Conservation (phyloP, 2,329 filamentous ascomycete genomes). For the Sarocladium strictum region DNA sequence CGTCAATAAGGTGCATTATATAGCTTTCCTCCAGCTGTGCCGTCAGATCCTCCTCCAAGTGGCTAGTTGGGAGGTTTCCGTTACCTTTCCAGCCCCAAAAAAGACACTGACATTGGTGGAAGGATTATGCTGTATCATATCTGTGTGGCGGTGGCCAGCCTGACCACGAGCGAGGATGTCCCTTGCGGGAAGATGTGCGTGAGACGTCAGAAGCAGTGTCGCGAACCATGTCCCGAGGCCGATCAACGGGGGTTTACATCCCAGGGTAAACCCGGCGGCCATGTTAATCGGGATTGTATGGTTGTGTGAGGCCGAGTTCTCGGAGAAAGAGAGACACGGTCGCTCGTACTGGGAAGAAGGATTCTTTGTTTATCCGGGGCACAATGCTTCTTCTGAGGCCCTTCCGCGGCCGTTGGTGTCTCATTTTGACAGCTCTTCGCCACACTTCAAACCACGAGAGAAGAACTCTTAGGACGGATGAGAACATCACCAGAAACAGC, state of each 20-base stretch:
- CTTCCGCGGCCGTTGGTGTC: background rate
- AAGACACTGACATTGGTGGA: no score
- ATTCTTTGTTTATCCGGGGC: background rate
- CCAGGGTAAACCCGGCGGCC: background rate
- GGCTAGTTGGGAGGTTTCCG: no score
- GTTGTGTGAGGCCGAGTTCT: background rate
- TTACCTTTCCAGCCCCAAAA: no score
- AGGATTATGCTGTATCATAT: no score
- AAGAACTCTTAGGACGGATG: no score
- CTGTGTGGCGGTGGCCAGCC: background rate
- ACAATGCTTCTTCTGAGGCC: background rate
- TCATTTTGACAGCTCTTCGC: conserved; percentile 1
- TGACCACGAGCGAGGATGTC: background rate
- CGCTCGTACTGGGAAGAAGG: background rate
- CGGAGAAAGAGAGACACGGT: background rate
- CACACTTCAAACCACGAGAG: background rate
- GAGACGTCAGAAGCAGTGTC: background rate
- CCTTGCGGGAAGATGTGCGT: background rate
- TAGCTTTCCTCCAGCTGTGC: no score
- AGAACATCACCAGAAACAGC: no score
- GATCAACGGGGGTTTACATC: background rate
- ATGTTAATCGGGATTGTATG: background rate
- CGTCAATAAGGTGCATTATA: no score
- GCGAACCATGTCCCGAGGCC: background rate
- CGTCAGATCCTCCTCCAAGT: no score